These are phyloP conservation scores for Gracilaria gracilis DNA, from an alignment of 23 red algal genomes.

Conservation along the genomic window DNA sequence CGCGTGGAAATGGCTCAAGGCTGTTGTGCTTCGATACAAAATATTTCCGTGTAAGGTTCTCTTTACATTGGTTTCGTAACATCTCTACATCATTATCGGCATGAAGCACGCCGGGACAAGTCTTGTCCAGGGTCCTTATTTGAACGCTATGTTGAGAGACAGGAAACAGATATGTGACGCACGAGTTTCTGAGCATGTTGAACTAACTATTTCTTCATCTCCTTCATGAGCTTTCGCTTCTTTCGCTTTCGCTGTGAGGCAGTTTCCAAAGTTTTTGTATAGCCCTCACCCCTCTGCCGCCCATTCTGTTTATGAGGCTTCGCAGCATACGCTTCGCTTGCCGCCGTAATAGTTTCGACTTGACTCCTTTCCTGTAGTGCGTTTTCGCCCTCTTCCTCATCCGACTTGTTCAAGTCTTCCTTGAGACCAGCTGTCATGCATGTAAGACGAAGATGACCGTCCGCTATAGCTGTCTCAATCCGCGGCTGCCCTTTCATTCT, in stretches of 20 bases:
- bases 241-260: conserved; percentile 68
- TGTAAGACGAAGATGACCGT: conserved; percentile 50
- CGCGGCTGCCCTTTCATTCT: conserved; percentile 45
- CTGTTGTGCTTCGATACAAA: no score
- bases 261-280: conserved; percentile 4
- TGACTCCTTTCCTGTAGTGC: neutral
- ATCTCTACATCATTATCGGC: no score
- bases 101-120: no score
- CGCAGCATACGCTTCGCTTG: no score
- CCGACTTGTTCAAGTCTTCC: neutral
- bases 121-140: no score
- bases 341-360: neutral
- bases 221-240: conserved; percentile 52
- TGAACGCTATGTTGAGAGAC: no score
- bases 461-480: conserved; percentile 60
- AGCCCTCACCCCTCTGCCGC: neutral
- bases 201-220: neutral
- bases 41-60: no score
- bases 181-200: neutral
- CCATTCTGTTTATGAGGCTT: neutral
- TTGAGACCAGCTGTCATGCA: conserved; percentile 33
- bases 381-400: conserved; percentile 5
- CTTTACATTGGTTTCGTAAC: no score
- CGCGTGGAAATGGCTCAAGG: no score
- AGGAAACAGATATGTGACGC: neutral